Base-by-base conservation (phyloP, 192 early-diverging fungal genomes). In the Spizellomyces punctatus region DNA sequence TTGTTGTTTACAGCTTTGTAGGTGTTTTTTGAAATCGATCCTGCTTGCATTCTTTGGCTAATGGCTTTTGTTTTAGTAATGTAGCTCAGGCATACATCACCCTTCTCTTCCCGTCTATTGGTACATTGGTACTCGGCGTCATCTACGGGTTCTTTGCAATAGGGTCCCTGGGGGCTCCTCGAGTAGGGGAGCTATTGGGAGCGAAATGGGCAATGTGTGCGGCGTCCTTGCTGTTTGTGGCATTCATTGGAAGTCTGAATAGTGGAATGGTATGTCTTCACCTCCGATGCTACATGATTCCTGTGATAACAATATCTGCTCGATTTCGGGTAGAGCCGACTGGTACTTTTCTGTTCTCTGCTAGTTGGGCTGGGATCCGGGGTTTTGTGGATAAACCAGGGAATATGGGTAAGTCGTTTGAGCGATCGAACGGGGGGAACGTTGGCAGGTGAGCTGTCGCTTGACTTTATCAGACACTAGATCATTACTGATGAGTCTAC, bases 91-190 rank as follows among this genome's bases (percentile, higher is more conserved):
- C 74, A 0, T 70, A 63, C 60, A 44, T 75, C 10, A 75, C 74
- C 9, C 27, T 66, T 2, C 14, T 75, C 9, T 75, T 64, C 41
- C 74, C 74, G 0, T 10, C 19, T 45, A 63, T 75, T 6, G 74
- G 74, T 9, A 60, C 63, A 10, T 48, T 57, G 8, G 44, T 50
- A 36, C 57, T 75, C 6, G 74, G 67, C 10, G 44, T 71, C 27
- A 46, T 75, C 16, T 75, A 75, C 49, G 63, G 59, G 54, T 75
- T 69, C 61, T 75, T 75, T 58, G 74, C 74, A 8, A 44, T 75
- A 9, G 74, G 74, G 0, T 52, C 67, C 1, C 16, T 75, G 7
- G 50, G 12, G 50, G 74, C 67, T 10, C 67, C 74, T 21, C 6
- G 36, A 12, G 46, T 75, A n/a, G 74, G 67, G 42, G 62, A 71